A percentile compares a stretch with the other conserved stretches of the same genome.
Evolutionary conservation across 345 rosid genomes (phyloP).

Genomic region (Mercurialis annua): DNA sequence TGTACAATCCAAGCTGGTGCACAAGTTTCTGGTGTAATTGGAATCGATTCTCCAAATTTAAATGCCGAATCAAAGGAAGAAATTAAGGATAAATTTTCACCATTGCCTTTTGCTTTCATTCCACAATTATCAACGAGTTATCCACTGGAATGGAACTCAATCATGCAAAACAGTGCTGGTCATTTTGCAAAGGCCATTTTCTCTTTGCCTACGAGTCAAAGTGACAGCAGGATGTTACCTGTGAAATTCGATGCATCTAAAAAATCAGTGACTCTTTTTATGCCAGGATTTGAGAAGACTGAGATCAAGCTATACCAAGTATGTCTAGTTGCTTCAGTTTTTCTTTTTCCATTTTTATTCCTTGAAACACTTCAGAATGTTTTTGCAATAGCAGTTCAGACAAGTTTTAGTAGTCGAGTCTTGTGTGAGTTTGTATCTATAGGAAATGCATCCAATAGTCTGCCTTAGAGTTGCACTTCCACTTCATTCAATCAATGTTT

Average conservation of each 20-base stretch:
- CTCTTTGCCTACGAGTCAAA: slow-evolving; percentile 29
- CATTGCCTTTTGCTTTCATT: slow-evolving; percentile 58
- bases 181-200: slow-evolving; percentile 48
- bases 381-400: neutral
- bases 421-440: neutral
- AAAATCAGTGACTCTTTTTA: slow-evolving; percentile 64
- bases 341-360: slow-evolving; percentile 3
- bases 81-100: slow-evolving; percentile 44
- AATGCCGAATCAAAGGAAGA: slow-evolving; percentile 27
- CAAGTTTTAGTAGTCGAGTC: neutral
- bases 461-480: no score
- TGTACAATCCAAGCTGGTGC: slow-evolving; percentile 79
- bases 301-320: slow-evolving; percentile 94
- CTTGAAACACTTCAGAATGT: slow-evolving; percentile 6
- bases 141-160: slow-evolving; percentile 57
- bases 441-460: slow-evolving; percentile 6
- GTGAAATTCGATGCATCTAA: slow-evolving; percentile 54
- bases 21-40: slow-evolving; percentile 63
- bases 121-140: slow-evolving; percentile 39
- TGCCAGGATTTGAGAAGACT: slow-evolving; percentile 92
- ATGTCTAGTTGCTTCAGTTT: slow-evolving; percentile 17
- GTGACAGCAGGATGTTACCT: slow-evolving; percentile 31
- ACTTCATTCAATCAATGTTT: no score
- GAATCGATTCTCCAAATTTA: slow-evolving; percentile 32
- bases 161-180: slow-evolving; percentile 38